Conservation (phyloP, 371 early-diverging fungal species). For the Saksenaea vasiformis region DNA sequence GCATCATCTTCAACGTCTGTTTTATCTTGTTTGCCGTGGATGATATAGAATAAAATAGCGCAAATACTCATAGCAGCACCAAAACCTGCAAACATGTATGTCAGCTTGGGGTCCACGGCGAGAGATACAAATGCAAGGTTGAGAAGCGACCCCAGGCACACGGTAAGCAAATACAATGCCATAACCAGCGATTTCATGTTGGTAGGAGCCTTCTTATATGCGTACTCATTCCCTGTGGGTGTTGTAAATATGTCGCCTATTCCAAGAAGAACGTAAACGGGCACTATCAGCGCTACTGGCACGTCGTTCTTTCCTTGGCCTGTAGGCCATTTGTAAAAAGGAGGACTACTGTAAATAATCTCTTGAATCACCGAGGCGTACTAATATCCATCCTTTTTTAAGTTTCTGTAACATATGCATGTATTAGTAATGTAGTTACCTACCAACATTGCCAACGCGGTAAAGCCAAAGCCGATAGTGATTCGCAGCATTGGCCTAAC, state of each 20-base stretch:
- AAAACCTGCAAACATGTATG: constrained; percentile 49
- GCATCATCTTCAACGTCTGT: constrained; percentile 24
- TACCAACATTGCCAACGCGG: not conserved
- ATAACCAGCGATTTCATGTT: constrained; percentile 67
- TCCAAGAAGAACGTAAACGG: too few relatives aligned
- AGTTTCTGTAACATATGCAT: not conserved
- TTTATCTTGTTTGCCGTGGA: constrained; percentile 14
- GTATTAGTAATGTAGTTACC: not conserved
- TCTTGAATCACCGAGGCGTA: too few relatives aligned
- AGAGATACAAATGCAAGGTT: constrained; percentile 57
- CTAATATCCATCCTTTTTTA: not conserved
- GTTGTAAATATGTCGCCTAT: constrained; percentile 38
- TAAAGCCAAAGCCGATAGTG: too few relatives aligned
- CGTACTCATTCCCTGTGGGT: constrained; percentile 70
- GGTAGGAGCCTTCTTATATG: constrained; percentile 61
- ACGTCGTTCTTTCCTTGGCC: too few relatives aligned
- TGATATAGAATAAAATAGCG: constrained; percentile 14
- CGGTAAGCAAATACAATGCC: constrained; percentile 62
- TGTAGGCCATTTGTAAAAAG: too few relatives aligned
- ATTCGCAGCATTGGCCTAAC: too few relatives aligned
- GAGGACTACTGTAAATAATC: too few relatives aligned
- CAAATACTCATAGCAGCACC: constrained; percentile 12
- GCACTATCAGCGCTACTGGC: too few relatives aligned
- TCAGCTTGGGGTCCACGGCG: constrained; percentile 58
- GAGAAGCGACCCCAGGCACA: constrained; percentile 56